A percentile compares a stretch with the other conserved stretches of the same genome.
phyloP scores from a whole-genome alignment of 2,329 filamentous ascomycete species.

The Neopestalotiopsis sp. region DNA sequence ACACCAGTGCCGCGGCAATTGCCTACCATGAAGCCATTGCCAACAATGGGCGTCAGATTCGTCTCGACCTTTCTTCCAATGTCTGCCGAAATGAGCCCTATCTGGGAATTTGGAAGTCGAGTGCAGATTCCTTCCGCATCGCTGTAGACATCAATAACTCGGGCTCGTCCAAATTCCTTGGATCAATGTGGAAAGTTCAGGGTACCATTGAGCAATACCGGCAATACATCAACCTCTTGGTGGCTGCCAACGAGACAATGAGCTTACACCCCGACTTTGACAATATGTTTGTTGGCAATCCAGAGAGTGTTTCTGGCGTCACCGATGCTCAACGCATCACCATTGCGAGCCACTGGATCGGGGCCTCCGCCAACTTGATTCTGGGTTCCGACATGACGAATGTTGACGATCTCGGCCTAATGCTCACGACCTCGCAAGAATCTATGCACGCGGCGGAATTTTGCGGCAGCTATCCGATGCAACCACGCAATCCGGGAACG shows the following conservation, averaged over 20 bases:
- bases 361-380: conserved; percentile 35
- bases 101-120: conserved; percentile 31
- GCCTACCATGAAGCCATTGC: conserved; percentile 35
- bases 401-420: conserved; percentile 29
- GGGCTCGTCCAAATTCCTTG: conserved; percentile 28
- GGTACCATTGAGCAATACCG: conserved; percentile 37
- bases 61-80: conserved; percentile 36
- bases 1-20: conserved; percentile 9
- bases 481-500: conserved; percentile 29
- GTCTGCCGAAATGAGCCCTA: conserved; percentile 30
- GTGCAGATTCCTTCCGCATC: conserved; percentile 33
- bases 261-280: conserved; percentile 36
- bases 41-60: conserved; percentile 31
- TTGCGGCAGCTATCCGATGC: conserved; percentile 31
- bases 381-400: conserved; percentile 33
- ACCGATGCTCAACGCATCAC: conserved; percentile 31
- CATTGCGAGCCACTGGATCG: conserved; percentile 36
- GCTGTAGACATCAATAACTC: conserved; percentile 35
- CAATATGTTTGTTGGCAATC: conserved; percentile 33
- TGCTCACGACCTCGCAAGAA: conserved; percentile 27
- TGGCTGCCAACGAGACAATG: conserved; percentile 24
- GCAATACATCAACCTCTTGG: conserved; percentile 30
- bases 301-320: conserved; percentile 29
- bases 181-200: conserved; percentile 29
- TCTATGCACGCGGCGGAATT: conserved; percentile 28